Base-by-base conservation (phyloP, 352 stramenopile genomes). In the Hyaloperonospora arabidopsidis region DNA sequence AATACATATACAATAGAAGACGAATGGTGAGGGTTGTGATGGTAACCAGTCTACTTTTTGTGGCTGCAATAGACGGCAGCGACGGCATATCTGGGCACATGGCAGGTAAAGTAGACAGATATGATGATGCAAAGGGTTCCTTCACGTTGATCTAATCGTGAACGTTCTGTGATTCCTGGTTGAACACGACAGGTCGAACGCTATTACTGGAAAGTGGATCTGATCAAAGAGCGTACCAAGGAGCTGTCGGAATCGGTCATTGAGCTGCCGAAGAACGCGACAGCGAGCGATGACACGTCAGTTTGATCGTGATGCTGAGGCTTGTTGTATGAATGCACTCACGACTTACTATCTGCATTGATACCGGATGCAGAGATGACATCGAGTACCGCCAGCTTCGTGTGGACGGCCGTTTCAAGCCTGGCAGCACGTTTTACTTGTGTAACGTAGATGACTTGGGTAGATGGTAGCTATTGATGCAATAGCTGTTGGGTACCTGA, bases 131-230 rank as follows among this genome's bases (percentile, higher is more conserved):
- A 32, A 32, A 32, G 25, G 25, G 25, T 32, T 32, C 8, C 4
- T 32, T 32, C n/a, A n/a, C n/a, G 25, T 32, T 32, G 25, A 8
- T 8, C 8, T 8, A 4, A 32, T 32, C 25, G 25, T 8, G 25
- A 32, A 32, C 25, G 25, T 32, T 32, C 4, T 32, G 25, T 4
- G 25, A 32, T 32, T 4, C 49, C 29, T 63, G 43, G 18, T 19
- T 45, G 23, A 32, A 36, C 39, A 41, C 5, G 68, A 45, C 48
- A 94, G 84, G 89, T 70, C 15, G 66, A 92, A 56, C 76, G 86
- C 0, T 96, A 96, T 72, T 87, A 75, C 55, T 96, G 86, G 86
- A 96, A 96, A 57, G 67, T 89, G n/a, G 65, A 86, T 32, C 43
- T 96, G 51, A 86, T 95, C 21, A 80, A 93, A 48, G 69, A 94